Percentiles rank a stretch among this genome's conserved stretches.
These are phyloP conservation scores for Datisca glomerata DNA, from an alignment of 306 rosid species.

Conservation along the genomic window DNA sequence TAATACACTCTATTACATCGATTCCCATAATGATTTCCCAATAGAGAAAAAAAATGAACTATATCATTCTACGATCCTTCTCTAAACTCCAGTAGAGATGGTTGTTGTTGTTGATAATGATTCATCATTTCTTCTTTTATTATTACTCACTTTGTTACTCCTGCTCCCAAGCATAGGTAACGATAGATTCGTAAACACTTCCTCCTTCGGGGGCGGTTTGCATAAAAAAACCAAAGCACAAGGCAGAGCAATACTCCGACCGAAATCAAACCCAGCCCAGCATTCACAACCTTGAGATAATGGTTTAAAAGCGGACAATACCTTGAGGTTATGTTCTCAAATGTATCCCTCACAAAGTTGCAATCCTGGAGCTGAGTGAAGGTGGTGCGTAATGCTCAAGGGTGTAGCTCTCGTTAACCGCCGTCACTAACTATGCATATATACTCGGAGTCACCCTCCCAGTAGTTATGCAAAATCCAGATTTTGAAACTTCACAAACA, in stretches of 20 bases:
- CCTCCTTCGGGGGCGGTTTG: conserved; percentile 89
- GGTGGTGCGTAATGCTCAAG: conserved; percentile 84
- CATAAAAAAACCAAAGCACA: conserved; percentile 80
- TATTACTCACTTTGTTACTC: conserved; percentile 10
- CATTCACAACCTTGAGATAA: conserved; percentile 51
- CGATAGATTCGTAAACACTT: conserved; percentile 54
- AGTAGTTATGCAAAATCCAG: conserved; percentile 41
- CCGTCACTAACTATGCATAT: conserved; percentile 55
- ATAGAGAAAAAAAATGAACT: background rate
- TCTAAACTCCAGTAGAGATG: conserved; percentile 24
- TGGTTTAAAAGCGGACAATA: conserved; percentile 65
- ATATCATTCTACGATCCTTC: background rate
- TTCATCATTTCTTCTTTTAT: conserved; percentile 9
- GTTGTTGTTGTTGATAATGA: conserved; percentile 14
- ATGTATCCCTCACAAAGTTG: conserved; percentile 82
- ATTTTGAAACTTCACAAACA: conserved; percentile 51
- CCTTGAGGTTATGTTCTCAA: conserved; percentile 52
- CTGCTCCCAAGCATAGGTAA: conserved; percentile 23
- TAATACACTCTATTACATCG: background rate
- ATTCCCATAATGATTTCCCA: no score
- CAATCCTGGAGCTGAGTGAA: conserved; percentile 78
- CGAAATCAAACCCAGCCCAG: conserved; percentile 73
- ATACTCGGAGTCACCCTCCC: conserved; percentile 81
- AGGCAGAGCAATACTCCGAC: conserved; percentile 85
- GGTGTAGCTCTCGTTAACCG: conserved; percentile 81